Evolutionary conservation across 106 monocot genomes (phyloP).

Genomic region (Triglochin maritima): DNA sequence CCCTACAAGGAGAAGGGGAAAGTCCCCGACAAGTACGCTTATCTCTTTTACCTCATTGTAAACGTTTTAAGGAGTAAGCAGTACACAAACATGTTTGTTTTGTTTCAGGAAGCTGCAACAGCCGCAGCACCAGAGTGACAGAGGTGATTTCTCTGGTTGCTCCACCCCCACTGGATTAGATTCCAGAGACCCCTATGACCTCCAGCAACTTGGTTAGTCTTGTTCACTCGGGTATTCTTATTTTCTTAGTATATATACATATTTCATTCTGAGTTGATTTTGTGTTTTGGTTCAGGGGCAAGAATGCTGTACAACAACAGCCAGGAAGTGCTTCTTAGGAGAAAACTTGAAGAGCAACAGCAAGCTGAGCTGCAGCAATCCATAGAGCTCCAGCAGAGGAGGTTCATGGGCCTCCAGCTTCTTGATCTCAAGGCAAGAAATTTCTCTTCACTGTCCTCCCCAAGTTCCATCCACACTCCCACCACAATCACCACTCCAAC

Average conservation of each 20-base stretch:
- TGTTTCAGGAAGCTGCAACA: conserved; percentile 37
- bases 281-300: conserved; percentile 22
- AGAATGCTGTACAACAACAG: conserved; percentile 49
- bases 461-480: conserved; percentile 6
- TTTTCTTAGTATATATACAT: neutral
- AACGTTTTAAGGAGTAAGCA: too few species aligned
- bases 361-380: conserved; percentile 75
- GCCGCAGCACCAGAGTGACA: conserved; percentile 35
- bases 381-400: conserved; percentile 56
- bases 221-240: neutral
- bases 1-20: conserved; percentile 99
- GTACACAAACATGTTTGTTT: neutral
- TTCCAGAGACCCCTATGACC: conserved; percentile 61
- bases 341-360: conserved; percentile 78
- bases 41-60: conserved; percentile 2
- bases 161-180: conserved; percentile 69
- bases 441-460: conserved; percentile 7
- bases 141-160: conserved; percentile 62
- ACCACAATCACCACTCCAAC: conserved; percentile 1
- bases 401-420: conserved; percentile 67
- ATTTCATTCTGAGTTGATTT: neutral
- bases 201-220: conserved; percentile 68
- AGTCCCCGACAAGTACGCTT: conserved; percentile 76
- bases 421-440: conserved; percentile 40
- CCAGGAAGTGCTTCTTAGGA: conserved; percentile 46